Evolutionary conservation across 129 eudicot genomes (phyloP), one percentile per base, ranked within the genome.

Genomic region (Artemisia annua): DNA sequence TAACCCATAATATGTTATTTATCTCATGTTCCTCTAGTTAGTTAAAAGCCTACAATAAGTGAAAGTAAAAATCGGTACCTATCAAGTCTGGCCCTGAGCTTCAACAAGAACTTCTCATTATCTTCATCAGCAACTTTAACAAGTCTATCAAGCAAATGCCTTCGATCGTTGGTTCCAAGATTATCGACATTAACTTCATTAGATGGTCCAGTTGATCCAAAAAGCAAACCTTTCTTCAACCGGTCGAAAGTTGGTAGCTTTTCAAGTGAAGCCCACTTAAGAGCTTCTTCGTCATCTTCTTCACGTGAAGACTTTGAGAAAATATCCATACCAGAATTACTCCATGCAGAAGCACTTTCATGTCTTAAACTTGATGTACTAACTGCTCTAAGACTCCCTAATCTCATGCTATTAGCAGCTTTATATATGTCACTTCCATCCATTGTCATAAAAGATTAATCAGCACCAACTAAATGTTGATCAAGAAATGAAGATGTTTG

Each of bases 241-340:
- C 98, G 88, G 76, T 87, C 94, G 67, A 81, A 92, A 13, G 98
- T 92, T 0, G 98, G 98, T 11, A 89, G 81, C 72, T 80, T 92
- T 72, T 92, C 96, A 3, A 92, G 91, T n/a, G 98, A 83, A 48
- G 98, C 98, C 98, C 98, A 92, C 71, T 85, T 92, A 3, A 92
- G 85, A 57, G 96, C 94, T 51, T 87, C 98, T 82, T 92, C 98
- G 57, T 92, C 98, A 55, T 92, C 90, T 70, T 88, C 93, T 3
- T 88, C 88, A 35, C 77, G 70, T 3, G 82, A 52, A 1, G 96
- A 86, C 26, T 74, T 74, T 0, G 96, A 86, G 28, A 88, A 91
- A 39, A 72, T 90, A 18, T 87, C 95, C 58, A 74, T 57, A 7
- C 86, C 82, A 16, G 76, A 73, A 57, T 72, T 81, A 69, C 92